Evolutionary conservation across 768 basidiomycete species (phyloP).

Genomic region (Cystobasidiopsis lactophilus): DNA sequence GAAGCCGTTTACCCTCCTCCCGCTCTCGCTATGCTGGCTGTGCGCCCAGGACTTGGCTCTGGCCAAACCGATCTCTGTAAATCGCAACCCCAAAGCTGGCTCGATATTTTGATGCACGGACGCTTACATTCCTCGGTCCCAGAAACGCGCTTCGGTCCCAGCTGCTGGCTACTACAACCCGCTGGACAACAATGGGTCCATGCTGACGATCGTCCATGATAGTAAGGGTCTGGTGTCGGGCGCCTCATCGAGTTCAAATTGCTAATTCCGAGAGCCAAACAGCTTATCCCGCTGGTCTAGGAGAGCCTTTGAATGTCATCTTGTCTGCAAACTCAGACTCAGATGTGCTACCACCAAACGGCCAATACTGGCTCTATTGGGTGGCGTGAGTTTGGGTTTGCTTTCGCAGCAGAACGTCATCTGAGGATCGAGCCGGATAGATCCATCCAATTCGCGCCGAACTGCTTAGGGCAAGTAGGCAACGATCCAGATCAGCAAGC

Average conservation of each 20-base stretch:
- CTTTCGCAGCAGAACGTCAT: constrained; percentile 52
- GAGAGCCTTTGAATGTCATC: constrained; percentile 40
- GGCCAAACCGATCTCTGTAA: too few relatives aligned
- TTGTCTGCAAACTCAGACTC: constrained; percentile 53
- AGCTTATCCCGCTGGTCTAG: background rate
- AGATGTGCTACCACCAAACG: constrained; percentile 28
- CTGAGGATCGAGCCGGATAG: background rate
- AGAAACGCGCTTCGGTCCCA: background rate
- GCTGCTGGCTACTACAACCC: background rate
- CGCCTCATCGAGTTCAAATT: background rate
- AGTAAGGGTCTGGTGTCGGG: background rate
- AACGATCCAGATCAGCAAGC: background rate
- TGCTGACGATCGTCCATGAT: background rate
- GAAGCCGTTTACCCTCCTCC: too few relatives aligned
- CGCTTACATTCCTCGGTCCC: too few relatives aligned
- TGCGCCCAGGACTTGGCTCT: too few relatives aligned
- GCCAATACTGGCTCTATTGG: constrained; percentile 29
- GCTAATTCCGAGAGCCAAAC: background rate
- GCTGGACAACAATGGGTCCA: background rate
- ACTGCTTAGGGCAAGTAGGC: background rate
- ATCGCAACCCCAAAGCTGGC: too few relatives aligned
- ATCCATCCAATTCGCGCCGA: background rate
- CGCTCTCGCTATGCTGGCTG: too few relatives aligned
- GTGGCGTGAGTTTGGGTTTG: constrained; percentile 38
- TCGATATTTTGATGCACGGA: too few relatives aligned